Evolutionary conservation across 352 stramenopile genomes (phyloP).

Genomic region (Globisporangium perplexum): DNA sequence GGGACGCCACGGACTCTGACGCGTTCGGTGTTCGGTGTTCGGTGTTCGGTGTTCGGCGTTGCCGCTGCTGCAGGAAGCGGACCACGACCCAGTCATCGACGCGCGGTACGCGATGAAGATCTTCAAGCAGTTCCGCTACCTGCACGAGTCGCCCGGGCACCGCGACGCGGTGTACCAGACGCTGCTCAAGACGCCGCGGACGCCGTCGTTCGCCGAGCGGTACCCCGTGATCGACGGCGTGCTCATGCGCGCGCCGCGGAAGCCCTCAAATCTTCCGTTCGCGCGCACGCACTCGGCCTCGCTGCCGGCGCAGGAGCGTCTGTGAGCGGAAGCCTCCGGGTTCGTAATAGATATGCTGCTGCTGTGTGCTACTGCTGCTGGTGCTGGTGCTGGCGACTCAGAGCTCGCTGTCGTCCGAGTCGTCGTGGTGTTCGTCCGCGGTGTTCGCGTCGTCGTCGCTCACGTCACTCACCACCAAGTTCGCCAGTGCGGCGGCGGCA

Average conservation of each 20-base stretch:
- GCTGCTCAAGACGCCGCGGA: conserved; percentile 73
- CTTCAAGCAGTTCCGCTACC: conserved; percentile 80
- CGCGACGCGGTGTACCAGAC: conserved; percentile 80
- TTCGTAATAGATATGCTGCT: conserved; percentile 17
- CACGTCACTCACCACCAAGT: conserved; percentile 47
- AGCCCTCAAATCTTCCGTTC: conserved; percentile 41
- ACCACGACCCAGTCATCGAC: conserved; percentile 84
- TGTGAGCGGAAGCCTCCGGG: conserved; percentile 7
- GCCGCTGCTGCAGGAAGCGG: conserved; percentile 57
- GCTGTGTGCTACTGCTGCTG: not conserved
- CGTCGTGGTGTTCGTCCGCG: conserved; percentile 17
- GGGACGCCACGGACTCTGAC: no score
- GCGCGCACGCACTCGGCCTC: conserved; percentile 11
- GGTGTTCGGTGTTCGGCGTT: no score
- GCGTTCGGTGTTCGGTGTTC: no score
- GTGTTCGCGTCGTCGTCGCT: conserved; percentile 31
- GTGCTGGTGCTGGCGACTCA: conserved; percentile 10
- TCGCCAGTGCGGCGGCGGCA: conserved; percentile 21
- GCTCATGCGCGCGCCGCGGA: conserved; percentile 63
- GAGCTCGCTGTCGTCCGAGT: conserved; percentile 63
- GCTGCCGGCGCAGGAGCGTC: conserved; percentile 1
- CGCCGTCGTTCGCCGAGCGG: conserved; percentile 75
- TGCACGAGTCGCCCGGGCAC: conserved; percentile 71
- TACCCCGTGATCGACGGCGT: conserved; percentile 84
- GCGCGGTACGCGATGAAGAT: conserved; percentile 88